Conservation (phyloP, 148 eudicot genomes). For the Selenicereus undatus region DNA sequence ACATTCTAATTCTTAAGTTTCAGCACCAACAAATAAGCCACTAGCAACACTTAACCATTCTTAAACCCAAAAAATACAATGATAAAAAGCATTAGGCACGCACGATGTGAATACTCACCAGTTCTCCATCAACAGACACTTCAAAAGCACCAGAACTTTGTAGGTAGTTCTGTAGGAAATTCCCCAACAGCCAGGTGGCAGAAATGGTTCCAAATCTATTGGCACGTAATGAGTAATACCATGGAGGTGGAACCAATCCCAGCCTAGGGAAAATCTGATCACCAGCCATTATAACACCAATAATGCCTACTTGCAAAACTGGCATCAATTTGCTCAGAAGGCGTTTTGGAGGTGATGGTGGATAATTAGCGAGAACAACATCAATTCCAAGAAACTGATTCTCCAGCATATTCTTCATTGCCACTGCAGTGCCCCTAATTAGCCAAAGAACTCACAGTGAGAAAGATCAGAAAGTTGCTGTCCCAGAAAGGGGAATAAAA, state of each 20-base stretch:
- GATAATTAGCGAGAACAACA: slow-evolving; percentile 78
- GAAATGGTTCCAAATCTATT: slow-evolving; percentile 96
- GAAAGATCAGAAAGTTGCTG: not conserved
- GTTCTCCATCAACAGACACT: slow-evolving; percentile 67
- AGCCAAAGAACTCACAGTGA: slow-evolving; percentile 2
- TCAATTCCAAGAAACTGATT: slow-evolving; percentile 69
- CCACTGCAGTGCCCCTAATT: slow-evolving; percentile 72
- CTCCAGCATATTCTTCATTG: slow-evolving; percentile 97
- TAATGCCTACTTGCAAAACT: slow-evolving; percentile 67
- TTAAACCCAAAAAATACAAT: not conserved
- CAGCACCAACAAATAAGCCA: not conserved
- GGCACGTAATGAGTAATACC: slow-evolving; percentile 76
- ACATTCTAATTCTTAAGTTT: not conserved
- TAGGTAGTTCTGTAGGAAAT: slow-evolving; percentile 67
- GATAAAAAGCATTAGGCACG: not conserved
- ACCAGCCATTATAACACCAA: slow-evolving; percentile 71
- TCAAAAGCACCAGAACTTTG: slow-evolving; percentile 98
- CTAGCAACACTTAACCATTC: not conserved
- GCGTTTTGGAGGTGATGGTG: slow-evolving; percentile 91
- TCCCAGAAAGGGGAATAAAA: not conserved
- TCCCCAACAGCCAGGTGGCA: slow-evolving; percentile 89
- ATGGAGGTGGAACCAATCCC: slow-evolving; percentile 88
- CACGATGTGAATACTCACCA: slow-evolving; percentile 35
- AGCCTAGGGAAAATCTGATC: slow-evolving; percentile 92
- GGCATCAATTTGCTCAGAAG: slow-evolving; percentile 74